phyloP scores from a whole-genome alignment of 352 stramenopile genomes.

The Peronospora belbahrii region DNA sequence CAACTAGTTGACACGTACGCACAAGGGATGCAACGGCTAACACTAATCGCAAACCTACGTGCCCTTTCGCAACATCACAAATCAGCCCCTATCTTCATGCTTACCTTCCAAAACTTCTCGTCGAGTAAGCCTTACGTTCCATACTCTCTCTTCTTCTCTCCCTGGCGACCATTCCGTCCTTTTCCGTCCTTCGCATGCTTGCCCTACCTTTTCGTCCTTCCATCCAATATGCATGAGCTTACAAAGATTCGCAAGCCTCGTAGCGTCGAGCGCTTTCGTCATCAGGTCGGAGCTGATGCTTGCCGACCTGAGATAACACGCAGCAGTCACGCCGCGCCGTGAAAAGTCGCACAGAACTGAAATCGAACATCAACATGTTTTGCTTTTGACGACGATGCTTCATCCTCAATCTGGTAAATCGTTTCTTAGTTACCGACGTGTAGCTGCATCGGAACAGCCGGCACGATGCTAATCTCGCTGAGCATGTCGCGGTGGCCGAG shows the following conservation, averaged over 20 bases:
- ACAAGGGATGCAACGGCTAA: background rate
- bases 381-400: background rate
- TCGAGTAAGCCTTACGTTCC: background rate
- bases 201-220: background rate
- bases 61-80: background rate
- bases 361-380: background rate
- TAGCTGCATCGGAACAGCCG: background rate
- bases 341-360: background rate
- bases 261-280: background rate
- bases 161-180: background rate
- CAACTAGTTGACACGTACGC: background rate
- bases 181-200: background rate
- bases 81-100: background rate
- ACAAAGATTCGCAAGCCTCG: background rate
- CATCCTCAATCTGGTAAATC: background rate
- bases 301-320: background rate
- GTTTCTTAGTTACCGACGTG: background rate
- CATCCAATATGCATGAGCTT: background rate
- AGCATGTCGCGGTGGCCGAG: background rate
- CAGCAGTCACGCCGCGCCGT: background rate
- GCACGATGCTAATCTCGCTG: background rate
- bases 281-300: background rate
- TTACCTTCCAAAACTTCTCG: background rate
- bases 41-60: background rate
- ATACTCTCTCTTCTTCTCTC: background rate